Base-by-base conservation (phyloP, 306 rosid species). In the Acacia confusa region DNA sequence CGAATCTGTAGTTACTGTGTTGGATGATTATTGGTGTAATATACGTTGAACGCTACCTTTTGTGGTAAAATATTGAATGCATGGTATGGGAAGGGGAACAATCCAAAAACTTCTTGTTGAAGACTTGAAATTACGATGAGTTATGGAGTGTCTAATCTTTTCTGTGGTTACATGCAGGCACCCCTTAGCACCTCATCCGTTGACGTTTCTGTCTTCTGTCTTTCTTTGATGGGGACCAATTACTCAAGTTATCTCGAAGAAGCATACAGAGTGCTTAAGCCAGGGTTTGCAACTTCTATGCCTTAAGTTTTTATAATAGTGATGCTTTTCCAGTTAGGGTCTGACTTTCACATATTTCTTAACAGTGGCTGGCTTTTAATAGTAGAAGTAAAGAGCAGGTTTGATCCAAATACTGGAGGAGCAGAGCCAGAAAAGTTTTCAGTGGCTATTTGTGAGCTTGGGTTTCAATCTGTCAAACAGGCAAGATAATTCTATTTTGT, bases 341-440 rank as follows among this genome's bases (percentile, higher is more conserved):
- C 77, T 83, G 80, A 86, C 84, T 58, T 36, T 36, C 70, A n/a
- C 63, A 68, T 40, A 30, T 74, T 83, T 80, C 34, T 69, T 60
- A 79, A 65, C 79, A 91, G 99, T 75, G 97, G 97, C 43, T 93
- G 95, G 97, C 97, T 95, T 79, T 82, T 95, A 89, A 95, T 93
- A 85, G 92, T 97, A 52, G 99, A 95, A 93, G 99, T 95, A 3
- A 95, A 89, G 84, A 95, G 99, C 86, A 88, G 97, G 86, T 91
- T 95, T 78, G 99, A 93, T 86, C 92, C 94, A 72, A 89, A 82
- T 40, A 93, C 81, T 13, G 97, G 97, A 76, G 99, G 97, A 86
- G 98, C 99, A 43, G 96, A 95, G 52, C 97, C 98, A 14, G 84
- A 88, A 52, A 86, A 78, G 75, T 93, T 95, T 52, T 80, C 91